These are phyloP conservation scores for Geotrichum europaeum DNA, from an alignment of 1,139 yeast genomes.

Conservation along the genomic window DNA sequence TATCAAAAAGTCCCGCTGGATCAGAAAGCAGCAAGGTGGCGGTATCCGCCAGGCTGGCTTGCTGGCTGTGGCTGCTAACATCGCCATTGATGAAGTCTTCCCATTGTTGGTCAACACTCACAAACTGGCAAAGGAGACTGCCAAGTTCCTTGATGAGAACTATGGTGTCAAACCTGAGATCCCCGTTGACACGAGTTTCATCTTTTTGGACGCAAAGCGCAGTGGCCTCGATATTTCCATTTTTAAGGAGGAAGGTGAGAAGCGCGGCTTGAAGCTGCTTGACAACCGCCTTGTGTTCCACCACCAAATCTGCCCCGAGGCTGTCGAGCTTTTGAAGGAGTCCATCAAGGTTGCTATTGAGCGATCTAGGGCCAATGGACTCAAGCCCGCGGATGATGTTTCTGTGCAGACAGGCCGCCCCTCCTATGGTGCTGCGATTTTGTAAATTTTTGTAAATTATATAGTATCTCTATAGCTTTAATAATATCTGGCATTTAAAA, in stretches of 20 bases:
- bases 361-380: slow-evolving; percentile 33
- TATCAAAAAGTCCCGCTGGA: slow-evolving; percentile 73
- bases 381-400: slow-evolving; percentile 2
- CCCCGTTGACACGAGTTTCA: slow-evolving; percentile 85
- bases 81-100: slow-evolving; percentile 73
- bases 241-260: slow-evolving; percentile 50
- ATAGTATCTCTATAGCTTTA: background rate
- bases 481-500: too few species aligned
- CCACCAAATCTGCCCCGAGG: slow-evolving; percentile 63
- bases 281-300: slow-evolving; percentile 78
- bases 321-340: slow-evolving; percentile 58
- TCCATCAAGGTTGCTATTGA: slow-evolving; percentile 56
- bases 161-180: slow-evolving; percentile 52
- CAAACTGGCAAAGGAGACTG: slow-evolving; percentile 60
- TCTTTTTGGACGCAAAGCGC: slow-evolving; percentile 61
- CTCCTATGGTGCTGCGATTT: slow-evolving; percentile 6
- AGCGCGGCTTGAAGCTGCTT: slow-evolving; percentile 59
- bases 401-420: slow-evolving; percentile 1
- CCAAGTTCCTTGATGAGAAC: slow-evolving; percentile 47
- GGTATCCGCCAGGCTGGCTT: slow-evolving; percentile 89
- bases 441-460: background rate
- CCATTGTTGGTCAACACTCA: slow-evolving; percentile 57
- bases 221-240: slow-evolving; percentile 55
- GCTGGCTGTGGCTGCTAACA: slow-evolving; percentile 72
- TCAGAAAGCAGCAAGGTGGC: slow-evolving; percentile 92